These are phyloP conservation scores for Pseudognaphalium luteoalbum DNA, from an alignment of 129 eudicot genomes.

Conservation along the genomic window DNA sequence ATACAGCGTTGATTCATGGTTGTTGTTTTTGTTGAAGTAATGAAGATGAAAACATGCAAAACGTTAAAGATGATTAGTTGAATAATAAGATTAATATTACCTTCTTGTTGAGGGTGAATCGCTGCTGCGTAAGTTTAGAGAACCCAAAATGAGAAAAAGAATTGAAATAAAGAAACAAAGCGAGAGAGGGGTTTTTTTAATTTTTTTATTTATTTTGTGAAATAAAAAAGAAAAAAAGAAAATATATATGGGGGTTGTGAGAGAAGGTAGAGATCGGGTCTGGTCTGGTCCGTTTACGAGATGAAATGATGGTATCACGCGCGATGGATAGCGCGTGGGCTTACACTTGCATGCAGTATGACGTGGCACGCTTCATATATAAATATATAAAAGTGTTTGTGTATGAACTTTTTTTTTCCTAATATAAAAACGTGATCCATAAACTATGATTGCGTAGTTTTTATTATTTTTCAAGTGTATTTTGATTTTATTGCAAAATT, in stretches of 20 bases:
- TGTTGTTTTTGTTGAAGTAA: background rate
- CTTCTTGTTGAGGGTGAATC: background rate
- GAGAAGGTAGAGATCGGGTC: slow-evolving; percentile 35
- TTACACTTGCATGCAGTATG: slow-evolving; percentile 25
- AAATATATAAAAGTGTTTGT: background rate
- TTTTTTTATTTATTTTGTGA: slow-evolving; percentile 11
- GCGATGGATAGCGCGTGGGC: slow-evolving; percentile 26
- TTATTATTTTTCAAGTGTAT: too few species aligned
- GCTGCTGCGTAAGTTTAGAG: background rate
- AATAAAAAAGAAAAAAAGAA: background rate
- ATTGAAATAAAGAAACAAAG: background rate
- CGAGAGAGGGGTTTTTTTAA: background rate
- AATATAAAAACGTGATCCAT: slow-evolving; percentile 19
- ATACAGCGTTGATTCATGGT: background rate
- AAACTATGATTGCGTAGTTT: too few species aligned
- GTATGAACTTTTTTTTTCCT: background rate
- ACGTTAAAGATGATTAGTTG: background rate
- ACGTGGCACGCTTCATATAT: slow-evolving; percentile 18
- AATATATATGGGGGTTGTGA: background rate
- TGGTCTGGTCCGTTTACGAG: slow-evolving; percentile 45
- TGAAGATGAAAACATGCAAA: background rate
- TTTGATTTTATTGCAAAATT: too few species aligned
- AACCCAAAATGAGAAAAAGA: background rate
- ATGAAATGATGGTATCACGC: background rate
- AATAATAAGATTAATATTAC: background rate